phyloP scores from a whole-genome alignment of 176 grass and related monocot species.

The Urochloa ruziziensis region DNA sequence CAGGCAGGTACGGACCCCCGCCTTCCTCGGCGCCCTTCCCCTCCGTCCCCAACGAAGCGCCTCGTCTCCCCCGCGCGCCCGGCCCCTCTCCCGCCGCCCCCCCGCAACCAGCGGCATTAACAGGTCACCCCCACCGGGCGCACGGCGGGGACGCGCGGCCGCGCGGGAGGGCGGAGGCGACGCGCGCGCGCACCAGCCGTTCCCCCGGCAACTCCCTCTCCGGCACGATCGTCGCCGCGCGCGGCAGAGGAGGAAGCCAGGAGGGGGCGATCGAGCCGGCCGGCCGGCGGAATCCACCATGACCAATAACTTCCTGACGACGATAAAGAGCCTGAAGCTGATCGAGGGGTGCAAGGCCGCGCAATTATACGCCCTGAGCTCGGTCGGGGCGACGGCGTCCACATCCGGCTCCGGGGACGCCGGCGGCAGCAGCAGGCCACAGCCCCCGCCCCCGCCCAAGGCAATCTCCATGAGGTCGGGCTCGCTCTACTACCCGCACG shows the following conservation, averaged over 20 bases:
- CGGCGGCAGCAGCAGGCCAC: constrained; percentile 18
- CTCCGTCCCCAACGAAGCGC: constrained; percentile 18
- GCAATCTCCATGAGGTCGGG: constrained; percentile 58
- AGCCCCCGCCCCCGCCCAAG: constrained; percentile 35
- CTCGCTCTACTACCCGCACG: constrained; percentile 49
- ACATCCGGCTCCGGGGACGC: constrained; percentile 34
- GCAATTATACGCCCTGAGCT: constrained; percentile 64
- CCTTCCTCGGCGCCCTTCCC: constrained; percentile 44
- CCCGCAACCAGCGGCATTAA: constrained; percentile 36
- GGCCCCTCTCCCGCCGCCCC: constrained; percentile 13
- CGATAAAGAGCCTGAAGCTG: constrained; percentile 86
- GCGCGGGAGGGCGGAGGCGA: constrained; percentile 39
- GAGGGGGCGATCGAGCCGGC: no score
- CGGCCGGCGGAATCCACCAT: no score
- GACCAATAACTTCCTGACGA: constrained; percentile 95
- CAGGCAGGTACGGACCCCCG: constrained; percentile 39
- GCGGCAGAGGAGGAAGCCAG: no score
- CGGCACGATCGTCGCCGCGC: constrained; percentile 36
- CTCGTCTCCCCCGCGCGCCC: constrained; percentile 30
- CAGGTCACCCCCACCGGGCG: constrained; percentile 2
- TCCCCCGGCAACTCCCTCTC: constrained; percentile 32
- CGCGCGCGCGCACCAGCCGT: constrained; percentile 39
- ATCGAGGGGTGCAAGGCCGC: constrained; percentile 82
- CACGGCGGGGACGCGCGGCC: constrained; percentile 42
- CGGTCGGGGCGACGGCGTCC: constrained; percentile 24